A percentile compares a stretch with the other conserved stretches of the same genome.
These are phyloP conservation scores for Fusarium penzigii DNA, from an alignment of 2,329 filamentous ascomycete species.

Conservation along the genomic window DNA sequence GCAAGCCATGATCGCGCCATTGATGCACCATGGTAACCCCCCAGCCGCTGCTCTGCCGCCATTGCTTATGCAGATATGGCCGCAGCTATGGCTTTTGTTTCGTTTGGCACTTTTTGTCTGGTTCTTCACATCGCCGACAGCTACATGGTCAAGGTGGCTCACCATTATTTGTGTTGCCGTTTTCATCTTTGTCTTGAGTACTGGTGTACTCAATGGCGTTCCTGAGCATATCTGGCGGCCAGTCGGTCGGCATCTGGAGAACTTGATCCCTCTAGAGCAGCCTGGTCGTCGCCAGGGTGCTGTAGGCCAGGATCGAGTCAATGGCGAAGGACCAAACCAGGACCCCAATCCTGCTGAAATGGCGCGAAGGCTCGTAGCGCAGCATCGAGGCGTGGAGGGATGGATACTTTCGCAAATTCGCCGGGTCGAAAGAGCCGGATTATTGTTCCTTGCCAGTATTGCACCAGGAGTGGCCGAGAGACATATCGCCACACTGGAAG, in stretches of 20 bases:
- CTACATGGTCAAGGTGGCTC: conserved; percentile 61
- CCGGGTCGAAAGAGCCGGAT: conserved; percentile 58
- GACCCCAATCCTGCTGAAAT: conserved; percentile 50
- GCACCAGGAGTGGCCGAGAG: conserved; percentile 66
- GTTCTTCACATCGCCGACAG: conserved; percentile 62
- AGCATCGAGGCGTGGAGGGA: conserved; percentile 31
- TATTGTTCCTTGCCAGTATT: conserved; percentile 66
- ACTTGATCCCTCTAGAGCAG: conserved; percentile 55
- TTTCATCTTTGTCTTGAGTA: conserved; percentile 60
- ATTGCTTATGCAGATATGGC: conserved; percentile 46
- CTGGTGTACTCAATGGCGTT: conserved; percentile 57
- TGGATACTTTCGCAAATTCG: conserved; percentile 46
- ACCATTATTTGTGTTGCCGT: conserved; percentile 55
- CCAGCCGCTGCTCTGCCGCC: conserved; percentile 34
- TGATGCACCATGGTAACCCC: conserved; percentile 43
- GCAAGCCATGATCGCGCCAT: conserved; percentile 23
- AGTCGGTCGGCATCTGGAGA: conserved; percentile 59
- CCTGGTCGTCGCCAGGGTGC: conserved; percentile 31
- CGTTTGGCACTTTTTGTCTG: conserved; percentile 62
- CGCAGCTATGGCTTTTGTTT: conserved; percentile 63
- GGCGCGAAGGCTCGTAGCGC: conserved; percentile 55
- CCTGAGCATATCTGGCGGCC: conserved; percentile 58
- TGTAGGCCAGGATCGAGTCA: conserved; percentile 12
- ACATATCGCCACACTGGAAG: conserved; percentile 61
- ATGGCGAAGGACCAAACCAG: conserved; percentile 28